Percentiles rank a stretch among this genome's conserved stretches.
Conservation (phyloP, 2,329 filamentous ascomycete genomes). For the Cryoendolithus antarcticus region DNA sequence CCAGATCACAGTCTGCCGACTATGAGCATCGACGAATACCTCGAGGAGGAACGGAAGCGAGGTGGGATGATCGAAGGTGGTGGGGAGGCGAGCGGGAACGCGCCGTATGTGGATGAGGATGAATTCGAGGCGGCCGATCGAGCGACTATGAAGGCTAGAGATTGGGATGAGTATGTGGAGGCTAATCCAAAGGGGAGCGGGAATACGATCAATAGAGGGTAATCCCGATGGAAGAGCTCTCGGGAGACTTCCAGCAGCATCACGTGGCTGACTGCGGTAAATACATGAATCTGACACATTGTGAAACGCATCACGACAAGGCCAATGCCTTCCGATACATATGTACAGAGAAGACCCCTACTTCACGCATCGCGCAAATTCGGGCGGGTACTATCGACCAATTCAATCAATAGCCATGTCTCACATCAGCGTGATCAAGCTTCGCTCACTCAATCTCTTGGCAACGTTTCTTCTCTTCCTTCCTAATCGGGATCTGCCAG, state of each 20-base stretch:
- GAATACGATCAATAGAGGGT: slow-evolving; percentile 72
- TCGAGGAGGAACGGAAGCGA: slow-evolving; percentile 74
- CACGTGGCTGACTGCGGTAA: no score
- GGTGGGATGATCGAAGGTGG: slow-evolving; percentile 89
- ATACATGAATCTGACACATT: no score
- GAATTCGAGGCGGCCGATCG: slow-evolving; percentile 75
- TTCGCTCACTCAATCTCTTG: no score
- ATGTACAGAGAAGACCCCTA: no score
- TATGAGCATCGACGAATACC: slow-evolving; percentile 95
- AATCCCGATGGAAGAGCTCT: slow-evolving; percentile 3
- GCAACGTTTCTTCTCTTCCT: no score
- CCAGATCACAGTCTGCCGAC: slow-evolving; percentile 88
- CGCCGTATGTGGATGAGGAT: slow-evolving; percentile 74
- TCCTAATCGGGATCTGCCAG: no score
- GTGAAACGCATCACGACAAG: no score
- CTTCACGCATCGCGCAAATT: no score
- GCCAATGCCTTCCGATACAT: no score
- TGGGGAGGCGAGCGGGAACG: slow-evolving; percentile 58
- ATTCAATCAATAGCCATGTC: no score
- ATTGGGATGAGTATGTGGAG: slow-evolving; percentile 92
- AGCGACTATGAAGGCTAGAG: slow-evolving; percentile 84
- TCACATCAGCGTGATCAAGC: no score
- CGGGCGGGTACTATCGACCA: slow-evolving; percentile 25
- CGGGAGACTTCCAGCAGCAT: slow-evolving; percentile 16
- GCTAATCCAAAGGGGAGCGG: slow-evolving; percentile 74